Conservation (phyloP, 163 green algal genomes). For the Coccomyxa subellipsoidea region DNA sequence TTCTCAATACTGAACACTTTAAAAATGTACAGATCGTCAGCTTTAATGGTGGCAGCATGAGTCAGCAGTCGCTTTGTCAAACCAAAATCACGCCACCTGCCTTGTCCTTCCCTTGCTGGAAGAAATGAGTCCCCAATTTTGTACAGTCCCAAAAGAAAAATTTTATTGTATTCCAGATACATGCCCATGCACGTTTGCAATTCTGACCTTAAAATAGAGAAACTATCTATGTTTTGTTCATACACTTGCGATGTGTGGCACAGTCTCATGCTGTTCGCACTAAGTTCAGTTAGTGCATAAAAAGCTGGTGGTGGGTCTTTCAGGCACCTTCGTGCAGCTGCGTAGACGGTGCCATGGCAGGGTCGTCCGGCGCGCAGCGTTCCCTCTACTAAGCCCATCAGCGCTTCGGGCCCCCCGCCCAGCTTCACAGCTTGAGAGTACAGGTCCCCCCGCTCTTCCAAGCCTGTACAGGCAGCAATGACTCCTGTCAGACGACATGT, state of each 20-base stretch:
- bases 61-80: not conserved
- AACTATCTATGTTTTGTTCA: too few species aligned
- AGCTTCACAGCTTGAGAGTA: constrained; percentile 65
- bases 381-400: constrained; percentile 51
- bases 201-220: too few species aligned
- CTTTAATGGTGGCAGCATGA: too few species aligned
- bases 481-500: too few species aligned
- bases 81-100: not conserved
- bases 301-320: constrained; percentile 8
- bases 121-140: too few species aligned
- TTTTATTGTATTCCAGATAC: too few species aligned
- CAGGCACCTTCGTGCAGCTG: not conserved
- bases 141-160: too few species aligned
- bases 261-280: not conserved
- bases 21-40: too few species aligned
- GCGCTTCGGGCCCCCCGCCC: constrained; percentile 53
- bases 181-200: too few species aligned
- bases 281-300: not conserved
- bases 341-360: constrained; percentile 12
- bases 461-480: constrained; percentile 9
- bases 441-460: constrained; percentile 36
- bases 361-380: constrained; percentile 18
- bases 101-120: too few species aligned
- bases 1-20: too few species aligned
- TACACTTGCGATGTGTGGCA: too few species aligned